Conservation (phyloP, 73 alveolate genomes). For the Tetrahymena malaccensis region DNA sequence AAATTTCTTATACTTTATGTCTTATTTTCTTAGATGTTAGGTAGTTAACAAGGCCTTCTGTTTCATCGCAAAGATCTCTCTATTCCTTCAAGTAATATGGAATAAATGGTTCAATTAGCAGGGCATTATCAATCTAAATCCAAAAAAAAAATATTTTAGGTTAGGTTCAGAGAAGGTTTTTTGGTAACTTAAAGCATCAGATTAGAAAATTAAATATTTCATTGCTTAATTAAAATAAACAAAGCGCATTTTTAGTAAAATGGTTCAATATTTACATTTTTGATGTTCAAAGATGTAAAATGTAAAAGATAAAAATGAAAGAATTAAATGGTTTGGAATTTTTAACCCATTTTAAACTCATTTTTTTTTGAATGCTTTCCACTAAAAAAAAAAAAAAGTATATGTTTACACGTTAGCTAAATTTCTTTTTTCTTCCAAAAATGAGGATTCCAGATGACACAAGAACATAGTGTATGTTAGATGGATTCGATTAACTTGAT, state of each 20-base stretch:
- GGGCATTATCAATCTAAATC: not conserved
- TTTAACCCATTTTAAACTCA: not conserved
- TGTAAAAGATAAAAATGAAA: not conserved
- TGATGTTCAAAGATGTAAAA: too few species aligned
- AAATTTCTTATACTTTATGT: not conserved
- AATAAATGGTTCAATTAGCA: not conserved
- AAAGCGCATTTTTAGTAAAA: not conserved
- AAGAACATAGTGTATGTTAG: not conserved
- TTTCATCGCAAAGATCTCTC: not conserved
- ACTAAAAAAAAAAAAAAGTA: not conserved
- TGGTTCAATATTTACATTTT: not conserved
- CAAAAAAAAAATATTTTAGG: not conserved
- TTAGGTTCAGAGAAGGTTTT: not conserved
- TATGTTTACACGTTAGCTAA: not conserved
- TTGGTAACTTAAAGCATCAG: not conserved
- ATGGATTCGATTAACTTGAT: not conserved
- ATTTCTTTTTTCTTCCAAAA: not conserved
- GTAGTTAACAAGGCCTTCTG: not conserved
- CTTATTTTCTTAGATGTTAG: not conserved
- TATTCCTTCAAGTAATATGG: not conserved
- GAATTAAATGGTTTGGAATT: not conserved
- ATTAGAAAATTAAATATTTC: too few species aligned
- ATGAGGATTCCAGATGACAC: not conserved
- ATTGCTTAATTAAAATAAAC: not conserved
- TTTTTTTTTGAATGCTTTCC: too few species aligned